These are phyloP conservation scores for Nemania sp. DNA, from an alignment of 2,329 filamentous ascomycete genomes.

Conservation along the genomic window DNA sequence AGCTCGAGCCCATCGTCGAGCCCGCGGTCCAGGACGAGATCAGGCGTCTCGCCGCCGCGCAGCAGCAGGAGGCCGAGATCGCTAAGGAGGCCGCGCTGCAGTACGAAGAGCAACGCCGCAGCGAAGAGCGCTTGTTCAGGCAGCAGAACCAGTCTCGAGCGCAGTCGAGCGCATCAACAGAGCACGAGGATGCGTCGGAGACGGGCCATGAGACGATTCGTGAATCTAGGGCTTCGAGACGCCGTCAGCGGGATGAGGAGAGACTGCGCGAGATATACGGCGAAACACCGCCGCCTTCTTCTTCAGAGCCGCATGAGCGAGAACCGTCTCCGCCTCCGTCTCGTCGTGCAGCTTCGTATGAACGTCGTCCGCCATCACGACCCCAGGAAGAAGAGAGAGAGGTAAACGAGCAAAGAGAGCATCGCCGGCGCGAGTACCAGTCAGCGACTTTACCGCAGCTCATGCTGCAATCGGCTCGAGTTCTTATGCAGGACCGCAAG, in stretches of 20 bases:
- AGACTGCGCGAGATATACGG: slow-evolving; percentile 59
- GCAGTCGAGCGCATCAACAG: slow-evolving; percentile 7
- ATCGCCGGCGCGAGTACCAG: slow-evolving; percentile 40
- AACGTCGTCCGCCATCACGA: slow-evolving; percentile 33
- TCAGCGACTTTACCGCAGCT: slow-evolving; percentile 57
- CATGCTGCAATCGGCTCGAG: slow-evolving; percentile 55
- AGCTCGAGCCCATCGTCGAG: slow-evolving; percentile 76
- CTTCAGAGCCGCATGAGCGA: slow-evolving; percentile 19
- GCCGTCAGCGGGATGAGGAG: slow-evolving; percentile 51
- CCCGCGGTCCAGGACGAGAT: slow-evolving; percentile 61
- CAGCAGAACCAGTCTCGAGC: slow-evolving; percentile 10
- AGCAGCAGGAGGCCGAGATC: slow-evolving; percentile 41
- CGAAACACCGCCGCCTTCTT: slow-evolving; percentile 33
- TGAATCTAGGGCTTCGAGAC: slow-evolving; percentile 33
- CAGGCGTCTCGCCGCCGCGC: slow-evolving; percentile 54
- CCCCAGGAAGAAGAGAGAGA: too few species aligned
- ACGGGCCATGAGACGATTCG: slow-evolving; percentile 25
- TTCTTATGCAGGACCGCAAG: slow-evolving; percentile 60
- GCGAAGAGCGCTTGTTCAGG: slow-evolving; percentile 30
- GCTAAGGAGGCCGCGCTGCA: slow-evolving; percentile 40
- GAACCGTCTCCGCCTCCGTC: slow-evolving; percentile 26
- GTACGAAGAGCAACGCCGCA: slow-evolving; percentile 41
- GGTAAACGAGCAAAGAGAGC: slow-evolving; percentile 39
- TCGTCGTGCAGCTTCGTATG: slow-evolving; percentile 32
- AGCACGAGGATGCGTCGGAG: slow-evolving; percentile 19